These are phyloP conservation scores for Zygoascus biomembranicola DNA, from an alignment of 805 yeast species.

Conservation along the genomic window DNA sequence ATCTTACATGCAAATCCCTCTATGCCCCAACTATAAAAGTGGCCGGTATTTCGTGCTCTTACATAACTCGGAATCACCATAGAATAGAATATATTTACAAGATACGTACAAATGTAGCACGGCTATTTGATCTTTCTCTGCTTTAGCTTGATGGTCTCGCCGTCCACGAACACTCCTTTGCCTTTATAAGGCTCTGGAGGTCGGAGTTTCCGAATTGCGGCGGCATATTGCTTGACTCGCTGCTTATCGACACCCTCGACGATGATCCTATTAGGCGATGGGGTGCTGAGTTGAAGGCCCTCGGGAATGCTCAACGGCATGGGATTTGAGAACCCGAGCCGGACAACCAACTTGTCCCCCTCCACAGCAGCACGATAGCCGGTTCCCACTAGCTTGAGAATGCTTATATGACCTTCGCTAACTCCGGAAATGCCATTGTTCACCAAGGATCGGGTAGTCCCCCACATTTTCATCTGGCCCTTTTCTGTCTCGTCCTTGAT, in stretches of 20 bases:
- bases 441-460: constrained; percentile 74
- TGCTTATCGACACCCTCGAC: constrained; percentile 86
- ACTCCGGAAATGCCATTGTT: constrained; percentile 80
- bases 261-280: constrained; percentile 77
- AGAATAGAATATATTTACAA: not conserved
- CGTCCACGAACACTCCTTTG: constrained; percentile 89
- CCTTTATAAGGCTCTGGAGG: constrained; percentile 99
- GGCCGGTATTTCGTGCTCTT: not conserved
- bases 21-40: no score
- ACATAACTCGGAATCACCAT: not conserved
- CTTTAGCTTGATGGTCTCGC: constrained; percentile 84
- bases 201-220: constrained; percentile 71
- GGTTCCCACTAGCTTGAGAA: constrained; percentile 87
- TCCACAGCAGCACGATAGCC: constrained; percentile 89
- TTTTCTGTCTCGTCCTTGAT: constrained; percentile 52
- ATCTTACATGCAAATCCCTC: no score
- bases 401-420: constrained; percentile 84
- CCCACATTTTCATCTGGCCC: constrained; percentile 88
- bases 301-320: constrained; percentile 72
- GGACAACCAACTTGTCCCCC: constrained; percentile 58
- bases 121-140: constrained; percentile 61
- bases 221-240: constrained; percentile 81
- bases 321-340: constrained; percentile 80
- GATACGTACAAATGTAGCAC: no score
- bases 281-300: constrained; percentile 64